phyloP scores from a whole-genome alignment of 331 rosid species.

The Phaseolus coccineus region DNA sequence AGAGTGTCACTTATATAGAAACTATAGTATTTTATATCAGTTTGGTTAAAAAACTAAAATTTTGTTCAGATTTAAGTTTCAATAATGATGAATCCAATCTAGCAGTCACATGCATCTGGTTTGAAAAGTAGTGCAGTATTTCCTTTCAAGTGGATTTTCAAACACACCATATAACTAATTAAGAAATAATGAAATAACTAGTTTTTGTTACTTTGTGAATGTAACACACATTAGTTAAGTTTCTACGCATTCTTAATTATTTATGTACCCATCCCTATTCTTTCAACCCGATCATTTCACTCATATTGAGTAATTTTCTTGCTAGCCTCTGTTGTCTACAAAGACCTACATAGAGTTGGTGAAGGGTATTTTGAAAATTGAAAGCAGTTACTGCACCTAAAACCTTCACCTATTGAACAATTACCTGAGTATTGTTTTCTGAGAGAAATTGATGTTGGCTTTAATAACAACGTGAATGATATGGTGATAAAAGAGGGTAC shows the following conservation, averaged over 20 bases:
- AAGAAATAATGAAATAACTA: no score
- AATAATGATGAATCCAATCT: no score
- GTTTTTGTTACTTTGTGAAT: no score
- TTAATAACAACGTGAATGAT: no score
- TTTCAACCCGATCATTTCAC: constrained; percentile 10
- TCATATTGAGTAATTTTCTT: not conserved
- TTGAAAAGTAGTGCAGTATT: no score
- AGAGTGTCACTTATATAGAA: no score
- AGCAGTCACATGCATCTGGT: no score
- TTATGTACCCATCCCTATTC: not conserved
- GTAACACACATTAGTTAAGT: not conserved
- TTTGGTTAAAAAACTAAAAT: no score
- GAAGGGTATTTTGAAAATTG: constrained; percentile 39
- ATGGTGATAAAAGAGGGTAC: not conserved
- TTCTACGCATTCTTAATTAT: not conserved
- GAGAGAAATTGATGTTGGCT: not conserved
- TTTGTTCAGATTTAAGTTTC: no score
- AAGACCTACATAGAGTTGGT: constrained; percentile 21
- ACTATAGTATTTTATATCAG: no score
- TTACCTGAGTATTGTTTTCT: not conserved
- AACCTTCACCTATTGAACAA: constrained; percentile 19
- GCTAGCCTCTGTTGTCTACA: not conserved
- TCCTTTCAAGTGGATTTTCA: no score
- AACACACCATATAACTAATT: no score
- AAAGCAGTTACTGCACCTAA: not conserved